Evolutionary conservation across 2,329 filamentous ascomycete genomes (phyloP).

Genomic region (Emericellopsis atlantica): DNA sequence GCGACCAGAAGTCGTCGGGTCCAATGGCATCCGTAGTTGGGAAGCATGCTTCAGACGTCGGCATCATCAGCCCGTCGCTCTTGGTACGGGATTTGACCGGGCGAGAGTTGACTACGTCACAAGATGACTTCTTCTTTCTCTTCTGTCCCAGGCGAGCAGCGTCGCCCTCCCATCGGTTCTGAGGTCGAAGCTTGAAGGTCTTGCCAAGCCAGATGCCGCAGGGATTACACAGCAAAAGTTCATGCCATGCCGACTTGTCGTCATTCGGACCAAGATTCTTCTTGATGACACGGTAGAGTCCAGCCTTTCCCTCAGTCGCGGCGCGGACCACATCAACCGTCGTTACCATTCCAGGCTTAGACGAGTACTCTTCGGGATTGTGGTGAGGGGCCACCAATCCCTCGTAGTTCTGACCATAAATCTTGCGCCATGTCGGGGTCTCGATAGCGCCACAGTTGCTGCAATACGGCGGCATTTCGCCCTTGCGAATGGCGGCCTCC

Average conservation of each 20-base stretch:
- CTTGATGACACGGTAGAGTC: constrained; percentile 63
- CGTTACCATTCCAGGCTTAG: constrained; percentile 60
- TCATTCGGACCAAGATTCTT: constrained; percentile 52
- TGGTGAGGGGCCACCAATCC: constrained; percentile 51
- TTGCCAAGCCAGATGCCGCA: constrained; percentile 94
- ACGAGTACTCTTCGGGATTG: constrained; percentile 47
- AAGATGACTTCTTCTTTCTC: constrained; percentile 33
- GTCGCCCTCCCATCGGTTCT: constrained; percentile 68
- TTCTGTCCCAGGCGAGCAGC: constrained; percentile 37
- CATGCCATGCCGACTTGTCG: constrained; percentile 55
- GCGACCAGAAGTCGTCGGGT: constrained; percentile 21
- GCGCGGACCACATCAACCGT: constrained; percentile 57
- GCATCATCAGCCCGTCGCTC: constrained; percentile 28
- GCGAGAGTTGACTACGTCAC: constrained; percentile 11
- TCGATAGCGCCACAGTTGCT: constrained; percentile 90
- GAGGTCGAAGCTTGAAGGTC: constrained; percentile 70
- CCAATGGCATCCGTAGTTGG: constrained; percentile 38
- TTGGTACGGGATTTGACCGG: constrained; percentile 28
- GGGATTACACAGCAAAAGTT: constrained; percentile 80
- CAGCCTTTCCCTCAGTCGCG: constrained; percentile 49
- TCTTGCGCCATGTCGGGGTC: constrained; percentile 91
- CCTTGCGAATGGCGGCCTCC: constrained; percentile 56
- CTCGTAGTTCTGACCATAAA: constrained; percentile 65
- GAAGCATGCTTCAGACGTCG: constrained; percentile 40
- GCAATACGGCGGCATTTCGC: constrained; percentile 80